A percentile compares a stretch with the other conserved stretches of the same genome.
Conservation (phyloP, 352 stramenopile genomes). For the Phytophthora quininea region DNA sequence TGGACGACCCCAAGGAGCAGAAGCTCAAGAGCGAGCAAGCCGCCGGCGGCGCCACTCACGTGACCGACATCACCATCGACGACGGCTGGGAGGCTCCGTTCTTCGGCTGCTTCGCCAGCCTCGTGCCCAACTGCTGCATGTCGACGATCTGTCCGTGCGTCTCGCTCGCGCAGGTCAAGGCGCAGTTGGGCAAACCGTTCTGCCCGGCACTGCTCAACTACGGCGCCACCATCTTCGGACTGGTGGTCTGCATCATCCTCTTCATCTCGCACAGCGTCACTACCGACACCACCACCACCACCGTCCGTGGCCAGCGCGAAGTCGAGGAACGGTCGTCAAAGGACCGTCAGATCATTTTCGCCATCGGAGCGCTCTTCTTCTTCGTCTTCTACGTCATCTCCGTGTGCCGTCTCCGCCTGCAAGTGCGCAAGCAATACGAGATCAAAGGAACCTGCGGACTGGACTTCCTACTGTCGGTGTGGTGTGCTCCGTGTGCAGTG, state of each 20-base stretch:
- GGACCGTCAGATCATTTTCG: conserved; percentile 25
- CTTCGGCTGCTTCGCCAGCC: conserved; percentile 43
- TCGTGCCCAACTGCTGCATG: conserved; percentile 52
- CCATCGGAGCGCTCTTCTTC: conserved; percentile 24
- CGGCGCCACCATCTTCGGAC: conserved; percentile 34
- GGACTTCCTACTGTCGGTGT: conserved; percentile 28
- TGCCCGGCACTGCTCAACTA: conserved; percentile 28
- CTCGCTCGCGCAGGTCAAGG: conserved; percentile 41
- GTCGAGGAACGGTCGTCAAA: conserved; percentile 14
- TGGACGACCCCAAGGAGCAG: conserved; percentile 17
- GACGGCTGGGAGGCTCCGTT: conserved; percentile 39
- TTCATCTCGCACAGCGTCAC: conserved; percentile 31
- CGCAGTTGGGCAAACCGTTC: conserved; percentile 39
- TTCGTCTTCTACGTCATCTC: conserved; percentile 27
- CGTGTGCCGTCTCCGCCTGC: conserved; percentile 35
- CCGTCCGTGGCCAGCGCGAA: background rate
- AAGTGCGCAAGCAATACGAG: conserved; percentile 45
- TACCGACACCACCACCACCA: conserved; percentile 4
- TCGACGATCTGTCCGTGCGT: conserved; percentile 47
- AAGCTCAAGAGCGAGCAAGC: conserved; percentile 20
- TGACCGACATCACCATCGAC: conserved; percentile 17
- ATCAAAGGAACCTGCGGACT: conserved; percentile 36
- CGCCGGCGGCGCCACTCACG: conserved; percentile 18
- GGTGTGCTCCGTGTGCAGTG: conserved; percentile 50
- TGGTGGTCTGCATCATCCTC: conserved; percentile 38